Evolutionary conservation across 768 basidiomycete species (phyloP), one percentile per base, ranked within the genome.

Genomic region (Podaxis sp.): DNA sequence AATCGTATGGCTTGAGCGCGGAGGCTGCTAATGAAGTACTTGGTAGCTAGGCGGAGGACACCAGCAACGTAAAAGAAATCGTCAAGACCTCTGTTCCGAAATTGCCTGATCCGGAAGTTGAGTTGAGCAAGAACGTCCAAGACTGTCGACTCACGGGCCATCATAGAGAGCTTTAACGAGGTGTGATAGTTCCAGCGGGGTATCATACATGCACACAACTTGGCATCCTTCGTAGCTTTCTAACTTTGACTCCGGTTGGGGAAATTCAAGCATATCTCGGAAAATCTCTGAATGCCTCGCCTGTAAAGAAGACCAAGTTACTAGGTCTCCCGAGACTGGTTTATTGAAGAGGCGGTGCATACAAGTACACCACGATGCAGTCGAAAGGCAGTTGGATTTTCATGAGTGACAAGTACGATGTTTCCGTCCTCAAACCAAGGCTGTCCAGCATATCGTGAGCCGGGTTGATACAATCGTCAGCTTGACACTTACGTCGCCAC

Each of bases 401-500:
- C 75, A 37, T 78, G 70, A 6, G 81, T 79, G 41, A 82, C 70
- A 3, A 87, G 76, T 17, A 86, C 72, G 52, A 87, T 76, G 68
- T 86, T 87, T 17, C 85, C 85, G 65, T 86, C 85, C 24, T 85
- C 82, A 67, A 87, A 84, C 82, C 82, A 86, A 15, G 83, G 84
- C 73, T 85, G 58, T 33, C 13, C 22, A 12, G 56, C 10, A 58
- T 37, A 40, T 41, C 15, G 10, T 37, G 33, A 37, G 49, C 22
- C 49, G 22, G 40, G 15, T 36, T 52, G 58, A 38, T 38, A 8
- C 17, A 10, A 59, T 17, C 24, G 36, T 10, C 17, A 40, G 24
- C n/a, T 6, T n/a, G 22, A 7, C 12, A 59, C 49, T 59, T 13
- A 59, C 58, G 22, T 59, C 58, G 36, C 58, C 58, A 22, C 58